phyloP scores from a whole-genome alignment of 306 rosid genomes.

The Cicer arietinum region DNA sequence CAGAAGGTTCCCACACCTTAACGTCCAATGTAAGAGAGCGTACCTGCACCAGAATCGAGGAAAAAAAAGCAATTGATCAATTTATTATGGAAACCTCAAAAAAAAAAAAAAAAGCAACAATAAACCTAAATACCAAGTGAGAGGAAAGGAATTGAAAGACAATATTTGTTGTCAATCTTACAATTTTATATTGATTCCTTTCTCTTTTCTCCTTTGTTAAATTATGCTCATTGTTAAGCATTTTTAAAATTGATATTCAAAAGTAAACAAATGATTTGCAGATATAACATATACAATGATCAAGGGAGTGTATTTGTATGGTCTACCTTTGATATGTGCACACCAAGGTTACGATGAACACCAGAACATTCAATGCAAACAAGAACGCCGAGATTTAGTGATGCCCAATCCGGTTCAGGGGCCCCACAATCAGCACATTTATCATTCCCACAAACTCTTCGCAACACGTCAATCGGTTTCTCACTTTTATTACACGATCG shows the following conservation, averaged over 20 bases:
- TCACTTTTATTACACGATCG: constrained; percentile 76
- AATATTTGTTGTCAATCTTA: background rate
- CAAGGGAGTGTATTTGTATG: constrained; percentile 22
- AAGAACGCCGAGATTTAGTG: constrained; percentile 97
- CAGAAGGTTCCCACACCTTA: constrained; percentile 99
- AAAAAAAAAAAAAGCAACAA: constrained; percentile 4
- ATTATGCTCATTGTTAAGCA: constrained; percentile 29
- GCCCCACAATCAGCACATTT: constrained; percentile 98
- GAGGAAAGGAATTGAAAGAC: background rate
- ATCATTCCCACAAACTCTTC: constrained; percentile 91
- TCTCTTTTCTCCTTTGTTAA: background rate
- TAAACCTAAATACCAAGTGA: background rate
- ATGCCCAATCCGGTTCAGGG: constrained; percentile 99
- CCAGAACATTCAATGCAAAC: constrained; percentile 99
- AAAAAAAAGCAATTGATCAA: constrained; percentile 43
- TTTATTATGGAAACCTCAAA: constrained; percentile 25
- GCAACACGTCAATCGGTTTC: constrained; percentile 90
- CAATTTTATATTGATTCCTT: constrained; percentile 27
- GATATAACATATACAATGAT: constrained; percentile 30
- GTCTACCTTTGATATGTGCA: constrained; percentile 94
- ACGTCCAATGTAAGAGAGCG: constrained; percentile 98
- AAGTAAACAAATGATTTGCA: constrained; percentile 8
- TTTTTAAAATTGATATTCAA: constrained; percentile 6
- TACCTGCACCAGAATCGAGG: constrained; percentile 63
- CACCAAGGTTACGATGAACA: constrained; percentile 99